Conservation (phyloP, 78 protist genomes). For the Polysphondylium violaceum region DNA sequence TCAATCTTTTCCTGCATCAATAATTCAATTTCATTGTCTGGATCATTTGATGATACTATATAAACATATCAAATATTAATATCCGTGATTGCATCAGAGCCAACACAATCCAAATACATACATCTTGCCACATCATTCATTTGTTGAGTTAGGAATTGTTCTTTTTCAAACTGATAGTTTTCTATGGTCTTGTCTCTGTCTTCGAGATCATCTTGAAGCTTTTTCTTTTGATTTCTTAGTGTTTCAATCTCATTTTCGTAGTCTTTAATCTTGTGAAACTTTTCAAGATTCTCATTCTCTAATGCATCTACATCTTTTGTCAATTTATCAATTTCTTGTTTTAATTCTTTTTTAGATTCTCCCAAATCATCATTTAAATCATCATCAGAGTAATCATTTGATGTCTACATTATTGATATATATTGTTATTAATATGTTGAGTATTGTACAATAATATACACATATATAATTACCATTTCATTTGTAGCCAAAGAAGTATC, state of each 20-base stretch:
- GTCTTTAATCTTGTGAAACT: slow-evolving; percentile 23
- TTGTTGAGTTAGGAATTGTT: slow-evolving; percentile 20
- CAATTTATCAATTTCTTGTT: slow-evolving; percentile 38
- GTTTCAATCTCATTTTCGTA: slow-evolving; percentile 36
- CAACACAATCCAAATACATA: too few species aligned
- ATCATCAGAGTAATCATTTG: slow-evolving; percentile 65
- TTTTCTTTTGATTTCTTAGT: slow-evolving; percentile 22
- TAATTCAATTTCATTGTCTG: slow-evolving; percentile 31
- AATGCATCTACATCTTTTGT: slow-evolving; percentile 39
- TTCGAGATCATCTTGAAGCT: slow-evolving; percentile 3
- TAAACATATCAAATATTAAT: background rate
- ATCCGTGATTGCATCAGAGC: too few species aligned
- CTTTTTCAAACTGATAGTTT: slow-evolving; percentile 30
- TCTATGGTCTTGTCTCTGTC: slow-evolving; percentile 35
- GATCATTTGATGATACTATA: background rate
- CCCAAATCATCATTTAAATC: slow-evolving; percentile 75
- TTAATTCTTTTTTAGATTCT: slow-evolving; percentile 67
- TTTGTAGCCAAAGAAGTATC: slow-evolving; percentile 43
- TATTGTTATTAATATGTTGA: background rate
- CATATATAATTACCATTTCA: slow-evolving; percentile 35
- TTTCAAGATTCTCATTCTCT: slow-evolving; percentile 34
- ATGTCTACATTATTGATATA: slow-evolving; percentile 15
- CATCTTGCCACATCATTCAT: slow-evolving; percentile 18
- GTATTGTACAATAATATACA: background rate
- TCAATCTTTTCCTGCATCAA: slow-evolving; percentile 65